Evolutionary conservation across 108 stramenopile genomes (phyloP).

Genomic region (Cyclotella choctawhatcheeana): DNA sequence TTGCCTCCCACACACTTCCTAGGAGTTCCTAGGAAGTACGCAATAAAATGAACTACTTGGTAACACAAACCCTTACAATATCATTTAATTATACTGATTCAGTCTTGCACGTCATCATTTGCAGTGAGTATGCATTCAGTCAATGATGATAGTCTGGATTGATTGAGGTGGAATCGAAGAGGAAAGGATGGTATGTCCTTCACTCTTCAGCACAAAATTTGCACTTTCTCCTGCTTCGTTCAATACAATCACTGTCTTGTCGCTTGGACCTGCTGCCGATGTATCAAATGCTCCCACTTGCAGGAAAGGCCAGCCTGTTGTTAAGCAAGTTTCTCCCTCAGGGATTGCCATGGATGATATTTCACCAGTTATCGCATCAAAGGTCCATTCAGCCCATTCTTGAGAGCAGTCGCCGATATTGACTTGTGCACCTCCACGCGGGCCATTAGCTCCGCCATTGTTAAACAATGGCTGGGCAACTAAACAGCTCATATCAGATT

Average conservation of each 20-base stretch:
- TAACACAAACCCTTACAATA: too few relatives aligned
- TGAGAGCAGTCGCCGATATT: constrained; percentile 62
- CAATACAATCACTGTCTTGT: constrained; percentile 65
- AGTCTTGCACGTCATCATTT: too few relatives aligned
- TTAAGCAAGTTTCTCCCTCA: constrained; percentile 77
- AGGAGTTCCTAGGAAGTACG: too few relatives aligned
- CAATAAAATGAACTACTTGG: too few relatives aligned
- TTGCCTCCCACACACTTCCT: constrained; percentile 73
- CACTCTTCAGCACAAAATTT: constrained; percentile 76
- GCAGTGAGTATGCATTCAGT: too few relatives aligned
- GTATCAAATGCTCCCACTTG: constrained; percentile 86
- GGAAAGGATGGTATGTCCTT: constrained; percentile 55
- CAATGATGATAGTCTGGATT: constrained; percentile 70
- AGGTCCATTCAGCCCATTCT: constrained; percentile 60
- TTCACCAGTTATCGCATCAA: constrained; percentile 59
- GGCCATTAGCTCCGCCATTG: constrained; percentile 82
- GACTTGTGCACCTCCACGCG: constrained; percentile 76
- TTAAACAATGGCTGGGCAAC: constrained; percentile 54
- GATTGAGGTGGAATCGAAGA: constrained; percentile 81
- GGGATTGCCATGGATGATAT: constrained; percentile 59
- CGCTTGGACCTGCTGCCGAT: constrained; percentile 41
- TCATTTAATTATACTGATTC: too few relatives aligned
- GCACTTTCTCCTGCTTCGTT: constrained; percentile 79
- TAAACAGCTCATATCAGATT: constrained; percentile 49
- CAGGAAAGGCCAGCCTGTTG: constrained; percentile 91